Conservation (phyloP, 139 green algal genomes). For the Chlorella sorokiniana region DNA sequence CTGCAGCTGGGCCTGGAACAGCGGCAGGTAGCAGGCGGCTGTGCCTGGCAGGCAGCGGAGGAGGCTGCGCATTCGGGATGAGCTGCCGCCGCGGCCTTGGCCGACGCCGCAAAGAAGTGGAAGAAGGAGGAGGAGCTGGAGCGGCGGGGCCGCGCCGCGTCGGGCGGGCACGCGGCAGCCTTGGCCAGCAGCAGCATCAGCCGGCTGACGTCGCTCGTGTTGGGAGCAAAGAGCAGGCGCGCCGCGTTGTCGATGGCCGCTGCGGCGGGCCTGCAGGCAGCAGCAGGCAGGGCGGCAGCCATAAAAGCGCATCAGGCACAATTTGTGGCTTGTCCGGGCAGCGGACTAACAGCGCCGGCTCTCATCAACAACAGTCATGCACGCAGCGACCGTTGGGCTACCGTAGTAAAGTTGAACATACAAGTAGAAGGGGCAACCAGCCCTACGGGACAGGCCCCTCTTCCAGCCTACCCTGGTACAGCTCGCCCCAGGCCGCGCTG, state of each 20-base stretch:
- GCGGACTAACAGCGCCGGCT: no score
- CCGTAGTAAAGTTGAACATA: no score
- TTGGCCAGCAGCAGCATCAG: conserved; percentile 49
- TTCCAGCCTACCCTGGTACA: conserved; percentile 55
- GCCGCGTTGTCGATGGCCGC: conserved; percentile 14
- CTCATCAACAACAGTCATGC: no score
- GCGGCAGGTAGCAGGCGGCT: conserved; percentile 54
- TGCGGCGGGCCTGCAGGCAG: conserved; percentile 56
- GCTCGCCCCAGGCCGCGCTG: conserved; percentile 31
- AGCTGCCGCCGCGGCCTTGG: not conserved
- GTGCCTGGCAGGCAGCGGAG: not conserved
- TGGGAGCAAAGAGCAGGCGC: conserved; percentile 57
- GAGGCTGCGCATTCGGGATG: conserved; percentile 15
- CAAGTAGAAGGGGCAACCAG: no score
- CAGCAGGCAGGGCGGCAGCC: not conserved
- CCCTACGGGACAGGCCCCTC: no score
- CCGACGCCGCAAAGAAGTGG: conserved; percentile 49
- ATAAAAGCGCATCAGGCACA: no score
- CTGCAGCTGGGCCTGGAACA: conserved; percentile 39
- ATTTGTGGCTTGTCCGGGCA: no score
- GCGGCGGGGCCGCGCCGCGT: conserved; percentile 23
- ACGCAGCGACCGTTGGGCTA: no score
- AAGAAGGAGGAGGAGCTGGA: conserved; percentile 55
- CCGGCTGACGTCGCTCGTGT: conserved; percentile 41
- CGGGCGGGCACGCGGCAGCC: conserved; percentile 59